Conservation (phyloP, 768 basidiomycete species). For the Boletus tomentosulus region DNA sequence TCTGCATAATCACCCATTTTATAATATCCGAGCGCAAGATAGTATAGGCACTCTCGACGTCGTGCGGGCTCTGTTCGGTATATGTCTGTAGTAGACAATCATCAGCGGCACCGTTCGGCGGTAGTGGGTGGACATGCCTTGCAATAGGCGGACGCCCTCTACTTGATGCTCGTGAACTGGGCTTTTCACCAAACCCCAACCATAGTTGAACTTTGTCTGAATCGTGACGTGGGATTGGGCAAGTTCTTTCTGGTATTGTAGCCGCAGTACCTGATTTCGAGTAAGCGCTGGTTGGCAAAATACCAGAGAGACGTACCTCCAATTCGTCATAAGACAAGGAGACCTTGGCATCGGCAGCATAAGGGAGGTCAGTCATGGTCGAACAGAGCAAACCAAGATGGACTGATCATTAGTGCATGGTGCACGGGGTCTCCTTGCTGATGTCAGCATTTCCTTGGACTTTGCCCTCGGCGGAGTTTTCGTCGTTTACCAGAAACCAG, state of each 20-base stretch:
- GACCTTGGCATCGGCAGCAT: constrained; percentile 91
- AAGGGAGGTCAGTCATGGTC: constrained; percentile 82
- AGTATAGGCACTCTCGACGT: constrained; percentile 93
- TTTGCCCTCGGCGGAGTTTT: constrained; percentile 17
- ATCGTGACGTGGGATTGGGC: constrained; percentile 80
- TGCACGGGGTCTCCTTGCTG: constrained; percentile 23
- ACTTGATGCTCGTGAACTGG: constrained; percentile 80
- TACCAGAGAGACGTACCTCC: constrained; percentile 47
- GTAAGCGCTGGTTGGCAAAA: background rate
- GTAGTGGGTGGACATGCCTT: constrained; percentile 50
- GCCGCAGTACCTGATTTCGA: constrained; percentile 62
- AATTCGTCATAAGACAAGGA: constrained; percentile 88
- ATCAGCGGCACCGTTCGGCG: constrained; percentile 2
- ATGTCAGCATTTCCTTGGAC: constrained; percentile 20
- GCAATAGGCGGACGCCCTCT: constrained; percentile 86
- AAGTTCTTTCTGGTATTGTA: constrained; percentile 88
- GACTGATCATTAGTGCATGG: constrained; percentile 11
- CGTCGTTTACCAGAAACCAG: constrained; percentile 20
- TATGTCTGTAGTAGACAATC: constrained; percentile 55
- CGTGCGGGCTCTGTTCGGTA: constrained; percentile 84
- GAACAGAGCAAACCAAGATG: constrained; percentile 8
- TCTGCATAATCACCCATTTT: constrained; percentile 96
- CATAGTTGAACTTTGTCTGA: constrained; percentile 97
- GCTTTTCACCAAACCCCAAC: constrained; percentile 96
- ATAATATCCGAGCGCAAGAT: constrained; percentile 92